These are phyloP conservation scores for Euphrasia arctica DNA, from an alignment of 305 asterid genomes.

Conservation along the genomic window DNA sequence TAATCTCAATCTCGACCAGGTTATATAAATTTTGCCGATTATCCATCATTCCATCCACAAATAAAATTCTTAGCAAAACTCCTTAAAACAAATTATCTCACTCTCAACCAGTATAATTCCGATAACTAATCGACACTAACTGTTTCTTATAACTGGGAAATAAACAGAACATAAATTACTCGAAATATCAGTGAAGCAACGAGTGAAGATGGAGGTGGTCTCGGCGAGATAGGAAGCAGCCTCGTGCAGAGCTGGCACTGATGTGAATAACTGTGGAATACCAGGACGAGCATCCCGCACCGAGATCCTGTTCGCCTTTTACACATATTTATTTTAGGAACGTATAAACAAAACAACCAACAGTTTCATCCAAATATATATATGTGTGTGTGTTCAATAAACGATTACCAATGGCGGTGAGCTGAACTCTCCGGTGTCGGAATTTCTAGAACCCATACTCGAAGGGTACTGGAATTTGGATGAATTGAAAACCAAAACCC, in stretches of 20 bases:
- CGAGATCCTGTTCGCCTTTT: slow-evolving; percentile 49
- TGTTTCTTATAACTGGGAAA: slow-evolving; percentile 3
- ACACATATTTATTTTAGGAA: background rate
- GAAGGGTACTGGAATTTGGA: background rate
- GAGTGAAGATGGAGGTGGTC: slow-evolving; percentile 75
- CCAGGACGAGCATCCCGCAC: slow-evolving; percentile 51
- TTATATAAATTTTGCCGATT: background rate
- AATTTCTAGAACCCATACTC: slow-evolving; percentile 42
- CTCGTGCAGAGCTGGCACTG: slow-evolving; percentile 70
- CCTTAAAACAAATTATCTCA: too few species aligned
- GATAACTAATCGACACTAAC: background rate
- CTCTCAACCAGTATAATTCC: background rate
- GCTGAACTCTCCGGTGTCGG: slow-evolving; percentile 35
- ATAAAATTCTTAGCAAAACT: background rate
- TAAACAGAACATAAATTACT: slow-evolving; percentile 29
- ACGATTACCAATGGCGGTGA: slow-evolving; percentile 40
- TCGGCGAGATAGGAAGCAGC: slow-evolving; percentile 90
- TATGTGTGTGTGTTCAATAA: background rate
- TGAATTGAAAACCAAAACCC: background rate
- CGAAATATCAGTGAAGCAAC: slow-evolving; percentile 67
- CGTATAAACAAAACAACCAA: background rate
- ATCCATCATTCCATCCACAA: background rate
- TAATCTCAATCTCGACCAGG: too few species aligned
- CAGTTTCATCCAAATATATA: too few species aligned
- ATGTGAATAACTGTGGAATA: slow-evolving; percentile 72